Evolutionary conservation across 2,329 filamentous ascomycete species (phyloP).

Genomic region (Cercospora beticola): DNA sequence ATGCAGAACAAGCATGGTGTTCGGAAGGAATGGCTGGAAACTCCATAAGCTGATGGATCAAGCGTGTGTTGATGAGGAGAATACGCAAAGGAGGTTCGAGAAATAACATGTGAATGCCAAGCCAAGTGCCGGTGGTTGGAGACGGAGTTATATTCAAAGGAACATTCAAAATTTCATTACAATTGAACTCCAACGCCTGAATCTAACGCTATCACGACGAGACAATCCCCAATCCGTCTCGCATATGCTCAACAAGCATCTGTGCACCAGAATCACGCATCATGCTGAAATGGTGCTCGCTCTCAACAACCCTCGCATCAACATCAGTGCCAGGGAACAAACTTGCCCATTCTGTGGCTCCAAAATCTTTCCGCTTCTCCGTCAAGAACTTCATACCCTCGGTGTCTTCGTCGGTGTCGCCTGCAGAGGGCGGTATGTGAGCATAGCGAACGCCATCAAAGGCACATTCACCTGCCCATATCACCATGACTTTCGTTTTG

Average conservation of each 20-base stretch:
- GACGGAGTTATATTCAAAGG: neutral
- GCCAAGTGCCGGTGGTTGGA: neutral
- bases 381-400: slow-evolving; percentile 52
- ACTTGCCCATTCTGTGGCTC: slow-evolving; percentile 50
- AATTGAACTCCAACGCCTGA: neutral
- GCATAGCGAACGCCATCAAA: slow-evolving; percentile 41
- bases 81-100: neutral
- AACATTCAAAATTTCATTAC: neutral
- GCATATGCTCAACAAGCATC: slow-evolving; percentile 5
- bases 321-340: slow-evolving; percentile 44
- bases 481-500: slow-evolving; percentile 45
- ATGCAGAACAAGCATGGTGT: neutral
- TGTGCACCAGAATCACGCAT: slow-evolving; percentile 32
- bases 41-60: neutral
- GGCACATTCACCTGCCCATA: slow-evolving; percentile 53
- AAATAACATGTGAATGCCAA: neutral
- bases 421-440: slow-evolving; percentile 37
- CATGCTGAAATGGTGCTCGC: slow-evolving; percentile 45
- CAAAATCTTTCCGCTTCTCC: slow-evolving; percentile 50
- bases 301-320: slow-evolving; percentile 35
- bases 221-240: neutral
- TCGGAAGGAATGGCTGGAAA: neutral
- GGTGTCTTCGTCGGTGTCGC: slow-evolving; percentile 42
- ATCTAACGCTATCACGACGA: neutral
- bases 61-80: neutral